Evolutionary conservation across 179 eudicot species (phyloP).

Genomic region (Corrigiola litoralis): DNA sequence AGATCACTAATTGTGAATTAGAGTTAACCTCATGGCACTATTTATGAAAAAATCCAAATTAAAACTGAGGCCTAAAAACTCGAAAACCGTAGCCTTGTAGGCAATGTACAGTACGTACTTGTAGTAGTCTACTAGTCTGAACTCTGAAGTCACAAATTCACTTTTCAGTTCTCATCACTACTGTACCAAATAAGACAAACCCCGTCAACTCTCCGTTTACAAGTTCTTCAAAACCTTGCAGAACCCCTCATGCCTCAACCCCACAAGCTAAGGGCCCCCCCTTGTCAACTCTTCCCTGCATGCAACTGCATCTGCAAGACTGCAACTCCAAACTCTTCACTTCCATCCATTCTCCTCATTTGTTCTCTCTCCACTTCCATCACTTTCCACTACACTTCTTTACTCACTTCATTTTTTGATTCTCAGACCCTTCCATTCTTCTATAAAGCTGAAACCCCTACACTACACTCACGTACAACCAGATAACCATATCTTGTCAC

Average conservation of each 20-base stretch:
- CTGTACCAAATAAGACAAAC: conserved; percentile 15
- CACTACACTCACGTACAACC: not conserved
- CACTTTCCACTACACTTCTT: not conserved
- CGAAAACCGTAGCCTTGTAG: too few species aligned
- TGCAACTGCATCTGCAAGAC: conserved; percentile 12
- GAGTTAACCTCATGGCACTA: too few species aligned
- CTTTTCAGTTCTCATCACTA: too few species aligned
- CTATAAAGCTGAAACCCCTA: not conserved
- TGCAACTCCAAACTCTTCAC: too few species aligned
- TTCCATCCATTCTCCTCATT: too few species aligned
- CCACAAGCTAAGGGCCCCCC: not conserved
- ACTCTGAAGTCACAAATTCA: too few species aligned
- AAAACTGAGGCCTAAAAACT: too few species aligned
- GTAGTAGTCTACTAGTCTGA: too few species aligned
- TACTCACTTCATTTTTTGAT: conserved; percentile 10
- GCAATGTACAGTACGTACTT: too few species aligned
- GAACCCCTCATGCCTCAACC: not conserved
- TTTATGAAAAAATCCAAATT: too few species aligned
- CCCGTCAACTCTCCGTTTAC: conserved; percentile 11
- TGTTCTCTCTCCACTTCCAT: not conserved
- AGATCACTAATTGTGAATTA: too few species aligned
- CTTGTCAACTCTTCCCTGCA: conserved; percentile 9
- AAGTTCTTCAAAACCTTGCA: not conserved
- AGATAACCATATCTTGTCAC: not conserved
- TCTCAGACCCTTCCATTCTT: conserved; percentile 12